These are phyloP conservation scores for Colletotrichum sojae DNA, from an alignment of 2,329 filamentous ascomycete species.

Conservation along the genomic window DNA sequence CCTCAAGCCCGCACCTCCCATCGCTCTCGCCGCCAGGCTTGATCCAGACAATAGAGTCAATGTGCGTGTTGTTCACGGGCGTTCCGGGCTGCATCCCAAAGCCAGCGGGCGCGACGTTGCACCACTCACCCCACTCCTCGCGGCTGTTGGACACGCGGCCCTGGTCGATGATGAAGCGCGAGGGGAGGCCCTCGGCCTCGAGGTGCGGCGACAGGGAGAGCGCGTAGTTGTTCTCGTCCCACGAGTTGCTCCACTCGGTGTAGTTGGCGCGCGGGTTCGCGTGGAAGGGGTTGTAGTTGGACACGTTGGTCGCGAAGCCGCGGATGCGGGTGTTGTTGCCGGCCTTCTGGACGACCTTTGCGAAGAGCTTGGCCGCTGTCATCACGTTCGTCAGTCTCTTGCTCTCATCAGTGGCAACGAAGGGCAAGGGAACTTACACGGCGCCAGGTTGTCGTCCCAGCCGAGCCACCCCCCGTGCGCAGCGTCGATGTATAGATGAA, in stretches of 20 bases:
- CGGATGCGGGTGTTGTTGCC: slow-evolving; percentile 50
- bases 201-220: slow-evolving; percentile 55
- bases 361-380: slow-evolving; percentile 56
- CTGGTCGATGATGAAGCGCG: slow-evolving; percentile 62
- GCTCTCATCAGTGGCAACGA: not conserved
- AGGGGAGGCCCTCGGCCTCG: slow-evolving; percentile 54
- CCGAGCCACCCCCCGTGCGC: slow-evolving; percentile 61
- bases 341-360: slow-evolving; percentile 55
- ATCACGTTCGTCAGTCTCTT: not conserved
- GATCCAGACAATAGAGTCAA: slow-evolving; percentile 61
- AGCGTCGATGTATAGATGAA: slow-evolving; percentile 58
- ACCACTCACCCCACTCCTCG: slow-evolving; percentile 60
- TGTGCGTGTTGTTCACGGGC: slow-evolving; percentile 51
- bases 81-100: slow-evolving; percentile 56
- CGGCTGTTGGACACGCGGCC: slow-evolving; percentile 57
- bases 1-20: slow-evolving; percentile 54
- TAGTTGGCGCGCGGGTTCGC: slow-evolving; percentile 55
- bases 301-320: slow-evolving; percentile 61
- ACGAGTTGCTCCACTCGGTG: slow-evolving; percentile 56
- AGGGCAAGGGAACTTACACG: slow-evolving; percentile 45
- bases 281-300: slow-evolving; percentile 58
- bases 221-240: slow-evolving; percentile 58
- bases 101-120: slow-evolving; percentile 57
- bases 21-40: slow-evolving; percentile 62
- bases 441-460: slow-evolving; percentile 55